Percentiles rank a stretch among this genome's conserved stretches.
Evolutionary conservation across 768 basidiomycete species (phyloP).

Genomic region (Exsudoporus frostii): DNA sequence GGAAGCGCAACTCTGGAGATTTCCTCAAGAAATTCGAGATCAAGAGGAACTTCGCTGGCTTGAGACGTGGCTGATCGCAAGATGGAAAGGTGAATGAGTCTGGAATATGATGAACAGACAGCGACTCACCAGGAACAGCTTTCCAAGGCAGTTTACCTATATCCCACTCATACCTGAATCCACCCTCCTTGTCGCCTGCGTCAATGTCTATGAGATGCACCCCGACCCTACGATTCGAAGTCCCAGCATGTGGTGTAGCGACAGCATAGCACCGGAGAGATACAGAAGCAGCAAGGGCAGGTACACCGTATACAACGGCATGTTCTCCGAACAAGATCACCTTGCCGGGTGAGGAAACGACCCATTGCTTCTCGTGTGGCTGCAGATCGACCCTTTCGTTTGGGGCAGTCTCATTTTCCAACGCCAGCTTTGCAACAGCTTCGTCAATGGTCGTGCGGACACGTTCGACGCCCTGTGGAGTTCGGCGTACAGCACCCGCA

Average conservation of each 20-base stretch:
- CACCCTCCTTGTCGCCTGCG: constrained; percentile 14
- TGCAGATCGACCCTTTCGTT: background rate
- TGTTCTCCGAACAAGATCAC: constrained; percentile 98
- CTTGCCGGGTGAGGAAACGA: constrained; percentile 95
- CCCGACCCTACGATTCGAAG: constrained; percentile 40
- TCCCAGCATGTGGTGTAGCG: constrained; percentile 67
- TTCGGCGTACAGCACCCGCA: constrained; percentile 78
- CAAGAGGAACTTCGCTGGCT: constrained; percentile 44
- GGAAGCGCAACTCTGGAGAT: constrained; percentile 48
- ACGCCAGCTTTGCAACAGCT: constrained; percentile 67
- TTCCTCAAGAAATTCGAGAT: constrained; percentile 69
- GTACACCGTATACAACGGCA: constrained; percentile 97
- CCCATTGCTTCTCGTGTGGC: constrained; percentile 56
- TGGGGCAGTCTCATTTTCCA: constrained; percentile 27
- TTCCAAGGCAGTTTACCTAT: constrained; percentile 78
- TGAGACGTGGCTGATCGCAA: constrained; percentile 12
- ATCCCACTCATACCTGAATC: constrained; percentile 80
- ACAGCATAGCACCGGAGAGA: constrained; percentile 94
- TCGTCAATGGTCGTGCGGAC: constrained; percentile 50
- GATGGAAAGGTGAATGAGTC: background rate
- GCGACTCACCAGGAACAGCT: constrained; percentile 44
- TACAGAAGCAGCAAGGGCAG: constrained; percentile 92
- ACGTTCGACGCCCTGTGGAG: constrained; percentile 39
- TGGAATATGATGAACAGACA: background rate
- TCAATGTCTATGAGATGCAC: constrained; percentile 79